Base-by-base conservation (phyloP, 2,329 filamentous ascomycete species). In the Botryotinia narcissicola region DNA sequence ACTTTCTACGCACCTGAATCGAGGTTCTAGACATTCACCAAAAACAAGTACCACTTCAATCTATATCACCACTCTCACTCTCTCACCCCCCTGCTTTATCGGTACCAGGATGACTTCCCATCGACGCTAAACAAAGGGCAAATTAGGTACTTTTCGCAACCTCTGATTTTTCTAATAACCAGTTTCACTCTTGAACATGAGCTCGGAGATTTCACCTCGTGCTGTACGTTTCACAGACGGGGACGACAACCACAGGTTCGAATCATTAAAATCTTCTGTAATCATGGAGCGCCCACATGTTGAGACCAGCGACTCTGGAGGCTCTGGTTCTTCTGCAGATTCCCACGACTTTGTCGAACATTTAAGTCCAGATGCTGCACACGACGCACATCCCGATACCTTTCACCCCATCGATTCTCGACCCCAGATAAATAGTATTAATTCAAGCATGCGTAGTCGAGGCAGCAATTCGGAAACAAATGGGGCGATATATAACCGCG, bases 221-320 rank as follows among this genome's bases (percentile, higher is more conserved):
- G 84, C 85, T 75, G 87, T 90, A 76, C 86, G 88, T 76, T 90
- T 90, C 78, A 86, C 86, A 63, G 84, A 85, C 74, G 81, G 82
- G 79, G 87, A 86, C 73, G 83, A 85, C 73, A 85, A 86, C 37
- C 81, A 84, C 51, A 83, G 82, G 37, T 73, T 81, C 67, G 86
- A 88, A 40, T 84, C 83, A 76, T 75, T 81, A 76, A 86, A 77
- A 79, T 82, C 74, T 75, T 82, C 75, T 16, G 77, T 74, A 60
- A 76, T 80, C 25, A 81, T 81, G 80, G 80, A 80, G 62, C 77
- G 79, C 22, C 79, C 79, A 35, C 77, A 78, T 70, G 67, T 76
- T 22, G 74, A 77, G 40, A 82, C 81, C 46, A 79, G 76, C 76
- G 85, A 88, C 77, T 85, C 84, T 54, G 87, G 87, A 64, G 84